Evolutionary conservation across 129 eudicot species (phyloP), one percentile per base, ranked within the genome.

Genomic region (Flaveria linearis): DNA sequence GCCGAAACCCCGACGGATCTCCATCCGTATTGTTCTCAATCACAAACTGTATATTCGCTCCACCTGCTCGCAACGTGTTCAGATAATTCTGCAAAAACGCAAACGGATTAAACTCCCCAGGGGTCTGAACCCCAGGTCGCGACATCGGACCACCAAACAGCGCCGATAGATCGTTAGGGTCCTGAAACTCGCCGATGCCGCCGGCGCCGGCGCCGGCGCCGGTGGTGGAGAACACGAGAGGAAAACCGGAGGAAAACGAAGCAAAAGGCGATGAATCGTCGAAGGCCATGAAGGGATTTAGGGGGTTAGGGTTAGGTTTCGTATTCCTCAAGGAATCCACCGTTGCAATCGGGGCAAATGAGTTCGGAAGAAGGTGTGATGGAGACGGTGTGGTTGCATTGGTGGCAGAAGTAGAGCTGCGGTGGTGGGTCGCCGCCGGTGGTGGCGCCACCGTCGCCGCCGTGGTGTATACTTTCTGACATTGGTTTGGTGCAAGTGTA

Each of bases 21-120:
- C 42, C 76, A 11, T 52, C 71, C 6, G 72, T 45, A 22, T 79
- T 71, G 56, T 82, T 80, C 55, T 88, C 98, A 39, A 93, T 84
- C 2, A 90, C 96, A 64, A 93, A 84, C 76, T 93, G 98, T 20
- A 93, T 90, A 68, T 88, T 81, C 12, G 91, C 89, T 8, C 98
- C 98, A n/a, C 92, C 86, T 3, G 85, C 86, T 28, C 85, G 84
- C 18, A 92, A 76, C 2, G 75, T 82, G 25, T 78, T 82, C 11
- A 90, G 49, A 60, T 93, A 93, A 53, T 78, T 86, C 56, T 86
- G 86, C 0, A 90, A 83, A 68, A 90, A 90, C 0, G 80, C 87
- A 33, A 90, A 75, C 1, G 98, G 98, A 58, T 93, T 85, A 68
- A 88, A 93, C 39, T 86, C 97, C 7, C 83, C 79, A n/a, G 86